Evolutionary conservation across 2,329 filamentous ascomycete species (phyloP).

Genomic region (Exophiala dermatitidis): DNA sequence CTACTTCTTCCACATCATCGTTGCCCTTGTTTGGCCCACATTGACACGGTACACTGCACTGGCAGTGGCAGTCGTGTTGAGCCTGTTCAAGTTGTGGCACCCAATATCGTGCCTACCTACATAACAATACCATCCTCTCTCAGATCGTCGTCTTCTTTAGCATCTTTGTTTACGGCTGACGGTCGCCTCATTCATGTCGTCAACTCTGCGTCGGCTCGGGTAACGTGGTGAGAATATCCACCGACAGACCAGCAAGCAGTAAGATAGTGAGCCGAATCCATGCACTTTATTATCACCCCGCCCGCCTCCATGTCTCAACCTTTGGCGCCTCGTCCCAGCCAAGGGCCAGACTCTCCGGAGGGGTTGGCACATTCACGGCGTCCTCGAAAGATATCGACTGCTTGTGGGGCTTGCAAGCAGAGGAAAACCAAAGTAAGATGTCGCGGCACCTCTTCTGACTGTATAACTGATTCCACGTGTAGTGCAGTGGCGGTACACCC

Average conservation of each 20-base stretch:
- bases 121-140: neutral
- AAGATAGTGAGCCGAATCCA: neutral
- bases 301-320: slow-evolving; percentile 22
- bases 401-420: slow-evolving; percentile 26
- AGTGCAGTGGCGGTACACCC: slow-evolving; percentile 25
- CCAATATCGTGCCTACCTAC: neutral
- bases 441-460: neutral
- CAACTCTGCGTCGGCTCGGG: neutral
- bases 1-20: too few relatives aligned
- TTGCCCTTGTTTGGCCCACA: too few relatives aligned
- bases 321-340: slow-evolving; percentile 19
- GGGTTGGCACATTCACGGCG: neutral
- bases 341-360: neutral
- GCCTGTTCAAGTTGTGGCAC: too few relatives aligned
- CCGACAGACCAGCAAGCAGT: neutral
- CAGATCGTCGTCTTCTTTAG: neutral
- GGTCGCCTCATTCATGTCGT: neutral
- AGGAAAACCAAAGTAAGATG: slow-evolving; percentile 24
- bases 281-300: neutral
- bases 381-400: slow-evolving; percentile 26
- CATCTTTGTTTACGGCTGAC: neutral
- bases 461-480: neutral
- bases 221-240: neutral
- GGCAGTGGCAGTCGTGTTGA: too few relatives aligned
- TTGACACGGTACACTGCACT: too few relatives aligned